These are phyloP conservation scores for Wallacemonas sp. DNA, from an alignment of 208 protist species.

Conservation along the genomic window DNA sequence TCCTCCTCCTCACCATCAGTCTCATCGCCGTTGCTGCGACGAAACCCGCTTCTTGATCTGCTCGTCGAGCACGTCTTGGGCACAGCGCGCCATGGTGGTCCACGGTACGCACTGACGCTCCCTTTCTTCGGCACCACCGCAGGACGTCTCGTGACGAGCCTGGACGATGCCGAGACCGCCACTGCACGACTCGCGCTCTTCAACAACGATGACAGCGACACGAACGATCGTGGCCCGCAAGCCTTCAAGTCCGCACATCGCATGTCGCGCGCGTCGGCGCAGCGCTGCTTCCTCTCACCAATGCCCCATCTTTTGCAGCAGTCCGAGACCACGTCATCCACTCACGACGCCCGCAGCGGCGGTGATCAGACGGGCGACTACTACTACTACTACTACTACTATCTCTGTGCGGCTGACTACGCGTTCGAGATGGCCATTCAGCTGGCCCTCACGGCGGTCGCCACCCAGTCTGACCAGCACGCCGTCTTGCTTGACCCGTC, in stretches of 20 bases:
- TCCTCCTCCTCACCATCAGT: no score
- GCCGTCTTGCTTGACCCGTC: not conserved
- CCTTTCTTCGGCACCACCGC: not conserved
- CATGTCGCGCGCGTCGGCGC: no score
- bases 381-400: not conserved
- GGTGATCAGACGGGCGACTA: not conserved
- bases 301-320: no score
- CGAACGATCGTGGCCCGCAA: no score
- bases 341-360: no score
- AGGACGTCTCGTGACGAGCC: not conserved
- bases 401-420: slow-evolving; percentile 20
- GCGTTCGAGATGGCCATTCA: slow-evolving; percentile 34
- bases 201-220: not conserved
- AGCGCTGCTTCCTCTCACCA: no score
- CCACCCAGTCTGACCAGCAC: not conserved
- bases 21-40: not conserved
- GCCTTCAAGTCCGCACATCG: no score
- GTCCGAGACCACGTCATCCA: no score
- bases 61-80: not conserved
- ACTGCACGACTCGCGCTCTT: not conserved
- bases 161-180: not conserved
- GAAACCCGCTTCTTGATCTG: not conserved
- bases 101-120: not conserved
- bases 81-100: not conserved
- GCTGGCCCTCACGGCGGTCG: slow-evolving; percentile 10